A percentile compares a stretch with the other conserved stretches of the same genome.
Evolutionary conservation across 176 grass and related monocot genomes (phyloP).

Genomic region (Puya raimondii): DNA sequence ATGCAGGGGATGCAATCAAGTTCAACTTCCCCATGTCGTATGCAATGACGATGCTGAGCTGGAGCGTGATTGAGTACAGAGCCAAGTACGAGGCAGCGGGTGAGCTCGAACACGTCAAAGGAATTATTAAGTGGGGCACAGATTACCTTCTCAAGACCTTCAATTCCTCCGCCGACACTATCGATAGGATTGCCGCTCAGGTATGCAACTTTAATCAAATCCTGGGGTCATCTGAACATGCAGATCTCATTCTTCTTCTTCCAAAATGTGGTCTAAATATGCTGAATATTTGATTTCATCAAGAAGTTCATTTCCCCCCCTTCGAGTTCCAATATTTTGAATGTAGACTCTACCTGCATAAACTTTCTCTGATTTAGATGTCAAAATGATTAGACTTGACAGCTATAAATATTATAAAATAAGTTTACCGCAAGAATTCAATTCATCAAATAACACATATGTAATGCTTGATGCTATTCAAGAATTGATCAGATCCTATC

Average conservation of each 20-base stretch:
- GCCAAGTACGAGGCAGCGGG: conserved; percentile 75
- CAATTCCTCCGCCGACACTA: conserved; percentile 77
- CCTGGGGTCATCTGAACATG: too few relatives aligned
- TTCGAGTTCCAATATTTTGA: too few relatives aligned
- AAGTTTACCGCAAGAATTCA: too few relatives aligned
- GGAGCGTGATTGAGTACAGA: conserved; percentile 87
- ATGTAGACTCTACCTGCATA: neutral
- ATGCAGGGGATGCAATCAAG: conserved; percentile 89
- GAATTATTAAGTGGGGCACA: conserved; percentile 78
- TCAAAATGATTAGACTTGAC: neutral
- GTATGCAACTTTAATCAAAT: conserved; percentile 20
- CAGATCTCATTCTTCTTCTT: too few relatives aligned
- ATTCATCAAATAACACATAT: too few relatives aligned
- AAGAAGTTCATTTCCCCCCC: too few relatives aligned
- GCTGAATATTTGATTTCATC: too few relatives aligned
- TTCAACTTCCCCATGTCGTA: conserved; percentile 95
- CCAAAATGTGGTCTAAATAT: too few relatives aligned
- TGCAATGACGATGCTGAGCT: conserved; percentile 97
- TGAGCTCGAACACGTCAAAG: conserved; percentile 68
- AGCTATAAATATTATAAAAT: too few relatives aligned
- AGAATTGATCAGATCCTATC: too few relatives aligned
- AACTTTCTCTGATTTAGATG: neutral
- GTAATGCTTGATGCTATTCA: too few relatives aligned
- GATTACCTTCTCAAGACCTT: conserved; percentile 92
- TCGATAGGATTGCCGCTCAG: conserved; percentile 63